phyloP scores from a whole-genome alignment of 306 rosid species.

The Rosa multiflora region DNA sequence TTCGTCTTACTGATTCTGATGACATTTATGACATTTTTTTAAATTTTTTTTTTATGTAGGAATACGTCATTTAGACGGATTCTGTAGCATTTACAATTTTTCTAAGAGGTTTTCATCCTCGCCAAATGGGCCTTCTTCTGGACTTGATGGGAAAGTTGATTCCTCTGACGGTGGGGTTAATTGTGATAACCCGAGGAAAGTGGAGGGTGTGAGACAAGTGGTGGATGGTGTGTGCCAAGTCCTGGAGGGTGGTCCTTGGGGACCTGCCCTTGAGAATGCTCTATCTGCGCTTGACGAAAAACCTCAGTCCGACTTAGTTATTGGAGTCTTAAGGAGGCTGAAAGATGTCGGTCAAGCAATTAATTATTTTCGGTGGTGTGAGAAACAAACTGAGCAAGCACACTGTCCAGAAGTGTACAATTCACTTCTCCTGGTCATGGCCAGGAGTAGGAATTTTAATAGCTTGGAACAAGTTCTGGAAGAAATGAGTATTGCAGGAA shows the following conservation, averaged over 20 bases:
- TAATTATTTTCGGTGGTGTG: conserved; percentile 78
- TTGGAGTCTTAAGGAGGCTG: conserved; percentile 79
- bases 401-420: conserved; percentile 67
- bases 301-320: conserved; percentile 65
- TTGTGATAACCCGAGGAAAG: conserved; percentile 32
- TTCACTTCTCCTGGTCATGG: conserved; percentile 83
- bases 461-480: conserved; percentile 69
- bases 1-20: background rate
- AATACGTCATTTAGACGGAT: conserved; percentile 32
- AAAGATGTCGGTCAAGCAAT: conserved; percentile 59
- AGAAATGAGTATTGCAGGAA: conserved; percentile 92
- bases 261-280: conserved; percentile 61
- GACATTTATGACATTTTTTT: background rate
- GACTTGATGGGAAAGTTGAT: conserved; percentile 32
- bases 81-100: conserved; percentile 28
- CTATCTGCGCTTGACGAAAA: conserved; percentile 46
- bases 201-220: conserved; percentile 38
- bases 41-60: conserved; percentile 43
- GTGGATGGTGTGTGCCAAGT: conserved; percentile 61
- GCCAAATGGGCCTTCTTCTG: conserved; percentile 49
- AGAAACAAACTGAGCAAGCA: conserved; percentile 56
- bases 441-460: conserved; percentile 58
- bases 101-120: conserved; percentile 38
- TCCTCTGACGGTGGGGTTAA: conserved; percentile 26
- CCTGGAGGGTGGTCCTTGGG: conserved; percentile 69